A percentile compares a stretch with the other conserved stretches of the same genome.
Conservation (phyloP, 345 rosid genomes). For the Camelina laxa region DNA sequence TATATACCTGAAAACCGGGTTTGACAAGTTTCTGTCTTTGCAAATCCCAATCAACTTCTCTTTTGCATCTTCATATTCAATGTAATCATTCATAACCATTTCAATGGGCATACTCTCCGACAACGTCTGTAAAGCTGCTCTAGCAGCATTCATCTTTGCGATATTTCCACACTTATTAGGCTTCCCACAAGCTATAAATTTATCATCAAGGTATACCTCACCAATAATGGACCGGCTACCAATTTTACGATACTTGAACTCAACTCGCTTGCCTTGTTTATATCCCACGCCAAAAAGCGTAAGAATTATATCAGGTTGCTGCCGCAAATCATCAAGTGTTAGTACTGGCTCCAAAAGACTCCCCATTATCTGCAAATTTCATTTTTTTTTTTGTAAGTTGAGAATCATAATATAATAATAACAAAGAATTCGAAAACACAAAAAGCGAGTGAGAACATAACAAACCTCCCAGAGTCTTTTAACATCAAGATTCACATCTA, state of each 20-base stretch:
- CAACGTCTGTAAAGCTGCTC: conserved; percentile 51
- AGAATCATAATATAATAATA: background rate
- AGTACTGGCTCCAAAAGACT: background rate
- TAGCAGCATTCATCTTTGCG: conserved; percentile 54
- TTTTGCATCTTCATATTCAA: background rate
- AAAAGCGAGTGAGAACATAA: background rate
- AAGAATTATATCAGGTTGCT: background rate
- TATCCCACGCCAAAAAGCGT: background rate
- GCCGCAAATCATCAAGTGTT: background rate
- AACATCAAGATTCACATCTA: conserved; percentile 45
- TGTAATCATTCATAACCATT: background rate
- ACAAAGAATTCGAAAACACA: background rate
- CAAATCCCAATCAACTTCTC: background rate
- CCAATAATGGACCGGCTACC: background rate
- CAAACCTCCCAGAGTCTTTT: conserved; percentile 64
- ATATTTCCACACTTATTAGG: background rate
- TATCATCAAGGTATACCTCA: background rate
- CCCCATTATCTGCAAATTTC: background rate
- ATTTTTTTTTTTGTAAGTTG: background rate
- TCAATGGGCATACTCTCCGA: conserved; percentile 28
- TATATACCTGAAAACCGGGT: conserved; percentile 57
- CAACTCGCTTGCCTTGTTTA: background rate
- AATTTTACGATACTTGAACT: background rate
- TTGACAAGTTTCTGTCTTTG: conserved; percentile 55
- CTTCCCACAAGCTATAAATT: background rate